Evolutionary conservation across 78 protist species (phyloP).

Genomic region (Dictyostelium capitatum): DNA sequence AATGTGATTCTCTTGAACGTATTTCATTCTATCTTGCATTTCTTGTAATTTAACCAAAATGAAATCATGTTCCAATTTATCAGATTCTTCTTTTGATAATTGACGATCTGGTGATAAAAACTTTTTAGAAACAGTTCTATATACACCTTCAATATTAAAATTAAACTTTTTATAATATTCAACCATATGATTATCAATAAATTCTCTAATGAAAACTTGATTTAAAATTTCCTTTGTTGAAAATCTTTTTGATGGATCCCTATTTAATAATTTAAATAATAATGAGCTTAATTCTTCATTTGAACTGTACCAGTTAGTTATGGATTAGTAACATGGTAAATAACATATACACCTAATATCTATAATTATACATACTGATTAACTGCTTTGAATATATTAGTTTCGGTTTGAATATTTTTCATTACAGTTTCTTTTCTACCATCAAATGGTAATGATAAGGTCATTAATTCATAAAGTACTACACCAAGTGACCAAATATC

Average conservation of each 20-base stretch:
- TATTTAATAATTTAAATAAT: constrained; percentile 7
- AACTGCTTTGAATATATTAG: neutral
- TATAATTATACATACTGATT: neutral
- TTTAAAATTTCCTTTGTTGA: neutral
- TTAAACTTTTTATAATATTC: neutral
- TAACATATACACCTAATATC: too few species aligned
- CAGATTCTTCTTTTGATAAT: neutral
- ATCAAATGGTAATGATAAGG: constrained; percentile 21
- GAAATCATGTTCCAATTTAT: neutral
- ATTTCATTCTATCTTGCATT: constrained; percentile 16
- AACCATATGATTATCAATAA: neutral
- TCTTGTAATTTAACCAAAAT: neutral
- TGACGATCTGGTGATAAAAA: neutral
- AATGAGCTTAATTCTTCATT: constrained; percentile 13
- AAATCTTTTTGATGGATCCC: neutral
- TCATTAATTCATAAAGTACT: constrained; percentile 4
- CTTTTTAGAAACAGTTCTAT: neutral
- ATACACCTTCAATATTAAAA: neutral
- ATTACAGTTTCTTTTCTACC: constrained; percentile 16
- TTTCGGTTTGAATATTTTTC: neutral
- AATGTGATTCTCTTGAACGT: neutral
- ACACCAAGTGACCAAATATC: constrained; percentile 23
- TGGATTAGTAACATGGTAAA: too few species aligned
- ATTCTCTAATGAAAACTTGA: neutral
- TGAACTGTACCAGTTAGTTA: too few species aligned